Percentiles rank a stretch among this genome's conserved stretches.
Conservation (phyloP, 2,329 filamentous ascomycete species). For the Colletotrichum sp. region DNA sequence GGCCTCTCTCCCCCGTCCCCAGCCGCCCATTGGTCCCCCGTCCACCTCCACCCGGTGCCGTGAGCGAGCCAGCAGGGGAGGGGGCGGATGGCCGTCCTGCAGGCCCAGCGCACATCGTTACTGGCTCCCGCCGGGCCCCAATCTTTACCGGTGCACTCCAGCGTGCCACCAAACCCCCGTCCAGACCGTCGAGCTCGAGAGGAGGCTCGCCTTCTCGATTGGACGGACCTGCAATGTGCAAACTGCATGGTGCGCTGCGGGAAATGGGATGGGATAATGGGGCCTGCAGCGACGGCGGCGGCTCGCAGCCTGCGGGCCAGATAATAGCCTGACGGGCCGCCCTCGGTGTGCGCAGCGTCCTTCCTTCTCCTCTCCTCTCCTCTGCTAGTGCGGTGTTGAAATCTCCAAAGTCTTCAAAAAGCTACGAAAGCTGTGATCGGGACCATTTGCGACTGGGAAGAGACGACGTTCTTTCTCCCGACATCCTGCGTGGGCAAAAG, state of each 20-base stretch:
- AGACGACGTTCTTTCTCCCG: not conserved
- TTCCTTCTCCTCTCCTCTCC: conserved; percentile 15
- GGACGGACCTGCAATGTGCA: conserved; percentile 14
- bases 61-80: not conserved
- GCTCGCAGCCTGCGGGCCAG: not conserved
- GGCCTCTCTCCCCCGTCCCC: conserved; percentile 10
- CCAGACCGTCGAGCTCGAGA: not conserved
- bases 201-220: not conserved
- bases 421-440: not conserved
- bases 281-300: not conserved
- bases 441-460: not conserved
- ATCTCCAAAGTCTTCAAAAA: not conserved
- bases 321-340: conserved; percentile 10
- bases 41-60: not conserved
- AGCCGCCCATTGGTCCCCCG: conserved; percentile 1
- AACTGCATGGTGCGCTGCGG: not conserved
- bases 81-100: not conserved
- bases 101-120: not conserved
- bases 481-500: not conserved
- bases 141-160: not conserved
- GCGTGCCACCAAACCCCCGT: not conserved
- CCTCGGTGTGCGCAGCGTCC: not conserved
- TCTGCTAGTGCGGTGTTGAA: not conserved
- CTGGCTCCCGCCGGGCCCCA: not conserved
- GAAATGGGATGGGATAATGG: not conserved